Percentiles rank a stretch among this genome's conserved stretches.
phyloP scores from a whole-genome alignment of 441 rosid genomes.

The Populus hybrid region DNA sequence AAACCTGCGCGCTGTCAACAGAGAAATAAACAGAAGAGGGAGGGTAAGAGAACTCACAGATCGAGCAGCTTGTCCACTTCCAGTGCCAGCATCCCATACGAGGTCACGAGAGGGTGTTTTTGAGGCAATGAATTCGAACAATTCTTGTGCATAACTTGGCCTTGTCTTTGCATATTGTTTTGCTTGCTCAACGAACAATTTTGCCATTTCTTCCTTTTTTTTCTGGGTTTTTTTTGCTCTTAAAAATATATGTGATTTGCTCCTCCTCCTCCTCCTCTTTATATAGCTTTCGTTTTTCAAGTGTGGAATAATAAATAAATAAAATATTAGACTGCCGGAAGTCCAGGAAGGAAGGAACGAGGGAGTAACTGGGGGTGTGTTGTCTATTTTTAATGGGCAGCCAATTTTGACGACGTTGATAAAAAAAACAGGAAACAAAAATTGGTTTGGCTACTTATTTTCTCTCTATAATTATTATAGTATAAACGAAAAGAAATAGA shows the following conservation, averaged over 20 bases:
- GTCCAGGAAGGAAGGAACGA: not conserved
- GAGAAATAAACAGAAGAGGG: not conserved
- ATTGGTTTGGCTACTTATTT: not conserved
- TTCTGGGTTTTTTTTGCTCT: not conserved
- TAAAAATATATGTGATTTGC: too few relatives aligned
- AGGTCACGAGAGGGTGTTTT: conserved; percentile 53
- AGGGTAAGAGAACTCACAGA: conserved; percentile 39
- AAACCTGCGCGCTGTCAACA: too few relatives aligned
- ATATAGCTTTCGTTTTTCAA: not conserved
- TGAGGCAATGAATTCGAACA: conserved; percentile 67
- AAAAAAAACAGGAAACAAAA: too few relatives aligned
- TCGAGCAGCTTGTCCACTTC: conserved; percentile 75
- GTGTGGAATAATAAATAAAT: not conserved
- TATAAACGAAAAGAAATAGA: too few relatives aligned
- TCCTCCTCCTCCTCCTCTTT: not conserved
- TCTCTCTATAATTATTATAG: too few relatives aligned
- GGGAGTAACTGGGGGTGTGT: not conserved
- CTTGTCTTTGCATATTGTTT: conserved; percentile 59
- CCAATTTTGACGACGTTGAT: not conserved
- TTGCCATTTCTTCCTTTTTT: conserved; percentile 39
- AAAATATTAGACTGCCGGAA: not conserved
- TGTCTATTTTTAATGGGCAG: not conserved
- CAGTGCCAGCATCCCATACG: conserved; percentile 81
- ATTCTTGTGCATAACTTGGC: conserved; percentile 60
- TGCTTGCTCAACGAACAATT: conserved; percentile 74